Base-by-base conservation (phyloP, 2,329 filamentous ascomycete species). In the Monilinia vaccinii-corymbosi region DNA sequence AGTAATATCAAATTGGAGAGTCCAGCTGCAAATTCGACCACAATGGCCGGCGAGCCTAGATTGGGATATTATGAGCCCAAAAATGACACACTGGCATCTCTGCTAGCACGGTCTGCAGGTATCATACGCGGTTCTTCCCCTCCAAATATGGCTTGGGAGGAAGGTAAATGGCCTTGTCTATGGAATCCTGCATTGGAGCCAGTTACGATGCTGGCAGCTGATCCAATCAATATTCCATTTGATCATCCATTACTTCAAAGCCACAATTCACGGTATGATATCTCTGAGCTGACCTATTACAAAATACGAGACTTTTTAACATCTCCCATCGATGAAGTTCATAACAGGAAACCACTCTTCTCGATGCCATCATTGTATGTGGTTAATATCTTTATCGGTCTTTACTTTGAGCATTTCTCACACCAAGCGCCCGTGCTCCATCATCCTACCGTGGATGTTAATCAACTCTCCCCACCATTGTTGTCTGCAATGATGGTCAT, bases 401-500 rank as follows among this genome's bases (percentile, higher is more conserved):
- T 69, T 11, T 69, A 67, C 60, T 69, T 69, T 52, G 50, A 67
- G 45, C 58, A 63, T 34, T 68, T 67, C 44, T 67, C 65, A 18
- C 61, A 58, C n/a, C 67, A 69, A 48, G 66, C 66, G 58, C 67
- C 67, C 8, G 65, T 68, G 3, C 58, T 69, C 9, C 67, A 69
- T 52, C 64, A 66, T 56, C 44, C 65, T 13, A 69, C 67, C 4
- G 60, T 69, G 13, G 63, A 66, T 45, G 63, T 60, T 11, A 65
- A 69, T 36, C 65, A 66, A 51, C 56, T 69, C 2, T 65, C 67
- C 16, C 58, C 66, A 14, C 62, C 67, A n/a, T 50, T 69, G 14
- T 51, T 69, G 32, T 61, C 63, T 25, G 58, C 63, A 13, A 69
- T 69, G 45, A 60, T 68, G 21, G 59, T 67, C 8, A 64, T 68